phyloP scores from a whole-genome alignment of 257 asterid species.

The Leptodermis oblonga region DNA sequence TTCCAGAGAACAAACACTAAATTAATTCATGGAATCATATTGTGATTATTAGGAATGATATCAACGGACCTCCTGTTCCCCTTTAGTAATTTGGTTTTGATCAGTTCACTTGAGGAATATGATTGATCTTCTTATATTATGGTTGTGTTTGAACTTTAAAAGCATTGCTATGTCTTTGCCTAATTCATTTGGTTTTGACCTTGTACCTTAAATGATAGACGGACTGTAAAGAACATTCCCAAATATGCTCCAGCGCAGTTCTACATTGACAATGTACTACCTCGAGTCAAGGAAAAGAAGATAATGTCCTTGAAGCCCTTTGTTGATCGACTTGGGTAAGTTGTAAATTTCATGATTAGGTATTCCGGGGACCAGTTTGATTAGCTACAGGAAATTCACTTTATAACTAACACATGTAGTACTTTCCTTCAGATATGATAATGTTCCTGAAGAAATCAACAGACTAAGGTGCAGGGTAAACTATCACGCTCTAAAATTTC shows the following conservation, averaged over 20 bases:
- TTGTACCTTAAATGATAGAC: slow-evolving; percentile 45
- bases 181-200: slow-evolving; percentile 27
- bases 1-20: background rate
- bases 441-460: slow-evolving; percentile 96
- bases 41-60: background rate
- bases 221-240: slow-evolving; percentile 96
- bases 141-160: slow-evolving; percentile 4
- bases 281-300: slow-evolving; percentile 90
- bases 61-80: background rate
- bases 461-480: slow-evolving; percentile 95
- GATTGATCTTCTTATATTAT: background rate
- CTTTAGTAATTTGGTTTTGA: background rate
- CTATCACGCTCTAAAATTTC: slow-evolving; percentile 96
- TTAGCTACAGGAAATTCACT: background rate
- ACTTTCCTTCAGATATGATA: slow-evolving; percentile 67
- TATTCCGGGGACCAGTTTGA: slow-evolving; percentile 8
- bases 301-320: slow-evolving; percentile 97
- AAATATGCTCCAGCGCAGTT: slow-evolving; percentile 98
- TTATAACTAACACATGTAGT: slow-evolving; percentile 1
- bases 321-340: slow-evolving; percentile 99
- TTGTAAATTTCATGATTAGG: slow-evolving; percentile 19
- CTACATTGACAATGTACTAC: slow-evolving; percentile 94
- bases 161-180: slow-evolving; percentile 11
- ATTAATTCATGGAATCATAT: background rate
- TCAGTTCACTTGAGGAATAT: background rate